Conservation (phyloP, 179 eudicot species). For the Silene noctiflora region DNA sequence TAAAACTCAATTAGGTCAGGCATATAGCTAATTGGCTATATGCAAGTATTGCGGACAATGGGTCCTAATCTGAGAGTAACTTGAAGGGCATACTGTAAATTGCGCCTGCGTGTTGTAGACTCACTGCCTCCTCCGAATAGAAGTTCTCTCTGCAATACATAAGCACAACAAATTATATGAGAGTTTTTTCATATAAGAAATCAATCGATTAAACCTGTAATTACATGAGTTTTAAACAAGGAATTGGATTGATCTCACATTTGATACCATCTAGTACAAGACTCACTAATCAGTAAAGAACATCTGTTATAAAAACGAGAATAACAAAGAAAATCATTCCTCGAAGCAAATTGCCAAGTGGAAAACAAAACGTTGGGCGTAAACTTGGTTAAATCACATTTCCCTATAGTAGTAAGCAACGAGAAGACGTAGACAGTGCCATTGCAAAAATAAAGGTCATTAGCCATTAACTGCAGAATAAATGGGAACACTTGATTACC, state of each 20-base stretch:
- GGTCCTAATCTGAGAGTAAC: not conserved
- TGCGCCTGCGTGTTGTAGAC: conserved; percentile 80
- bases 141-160: conserved; percentile 68
- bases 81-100: conserved; percentile 63
- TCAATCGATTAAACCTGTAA: not conserved
- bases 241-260: not conserved
- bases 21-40: no score
- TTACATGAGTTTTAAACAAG: not conserved
- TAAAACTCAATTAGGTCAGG: conserved; percentile 1
- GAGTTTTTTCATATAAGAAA: not conserved
- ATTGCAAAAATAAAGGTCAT: not conserved
- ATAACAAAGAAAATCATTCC: not conserved
- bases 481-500: conserved; percentile 36
- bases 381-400: not conserved
- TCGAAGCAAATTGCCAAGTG: not conserved
- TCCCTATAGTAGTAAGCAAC: not conserved
- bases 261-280: not conserved
- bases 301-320: conserved; percentile 10
- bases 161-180: conserved; percentile 8
- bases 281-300: not conserved
- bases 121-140: conserved; percentile 92
- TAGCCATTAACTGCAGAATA: conserved; percentile 5
- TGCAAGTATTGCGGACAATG: not conserved
- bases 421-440: not conserved
- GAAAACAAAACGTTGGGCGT: not conserved